These are phyloP conservation scores for Cyclotella kingstonii DNA, from an alignment of 108 stramenopile genomes.

Conservation along the genomic window DNA sequence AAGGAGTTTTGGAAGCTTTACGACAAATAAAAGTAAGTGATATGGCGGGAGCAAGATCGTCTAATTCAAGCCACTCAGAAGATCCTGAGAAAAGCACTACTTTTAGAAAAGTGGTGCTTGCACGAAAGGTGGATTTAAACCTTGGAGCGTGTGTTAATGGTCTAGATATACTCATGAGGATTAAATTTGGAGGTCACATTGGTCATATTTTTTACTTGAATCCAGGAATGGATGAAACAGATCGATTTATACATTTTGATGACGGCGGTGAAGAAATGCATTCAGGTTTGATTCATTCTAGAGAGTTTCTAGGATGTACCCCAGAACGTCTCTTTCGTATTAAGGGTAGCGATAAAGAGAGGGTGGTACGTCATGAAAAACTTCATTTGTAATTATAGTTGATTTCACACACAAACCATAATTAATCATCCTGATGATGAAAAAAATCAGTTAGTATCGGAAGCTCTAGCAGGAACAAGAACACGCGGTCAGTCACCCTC, in stretches of 20 bases:
- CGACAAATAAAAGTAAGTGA: slow-evolving; percentile 28
- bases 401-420: too few species aligned
- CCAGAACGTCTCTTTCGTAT: slow-evolving; percentile 82
- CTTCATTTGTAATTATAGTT: too few species aligned
- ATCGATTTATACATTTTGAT: not conserved
- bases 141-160: slow-evolving; percentile 49
- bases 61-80: not conserved
- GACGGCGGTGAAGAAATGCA: too few species aligned
- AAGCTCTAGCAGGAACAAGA: slow-evolving; percentile 85
- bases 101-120: slow-evolving; percentile 72
- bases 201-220: slow-evolving; percentile 75
- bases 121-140: slow-evolving; percentile 59
- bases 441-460: slow-evolving; percentile 46
- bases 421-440: too few species aligned
- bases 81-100: not conserved
- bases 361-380: slow-evolving; percentile 30
- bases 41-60: not conserved
- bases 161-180: slow-evolving; percentile 63
- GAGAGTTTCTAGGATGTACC: slow-evolving; percentile 80
- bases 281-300: not conserved
- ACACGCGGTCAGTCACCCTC: slow-evolving; percentile 69
- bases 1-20: slow-evolving; percentile 59
- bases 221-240: slow-evolving; percentile 38
- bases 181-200: slow-evolving; percentile 69
- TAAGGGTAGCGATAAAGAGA: slow-evolving; percentile 18